A percentile compares a stretch with the other conserved stretches of the same genome.
Conservation (phyloP, 2,329 filamentous ascomycete species). For the Colletotrichum neosansevieriae region DNA sequence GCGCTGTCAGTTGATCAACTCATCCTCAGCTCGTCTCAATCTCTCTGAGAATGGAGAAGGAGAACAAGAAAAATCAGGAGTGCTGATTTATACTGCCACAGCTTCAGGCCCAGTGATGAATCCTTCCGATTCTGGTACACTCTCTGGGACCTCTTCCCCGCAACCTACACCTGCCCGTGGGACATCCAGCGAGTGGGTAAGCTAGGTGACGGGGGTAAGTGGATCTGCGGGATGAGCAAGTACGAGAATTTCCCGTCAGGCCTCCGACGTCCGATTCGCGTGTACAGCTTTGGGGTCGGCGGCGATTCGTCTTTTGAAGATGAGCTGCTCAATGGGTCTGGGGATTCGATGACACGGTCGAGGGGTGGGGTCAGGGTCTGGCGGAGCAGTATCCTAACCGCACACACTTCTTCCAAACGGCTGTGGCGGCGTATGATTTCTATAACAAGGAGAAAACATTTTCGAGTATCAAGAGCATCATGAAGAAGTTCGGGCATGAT, state of each 20-base stretch:
- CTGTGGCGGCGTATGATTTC: not conserved
- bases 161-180: slow-evolving; percentile 53
- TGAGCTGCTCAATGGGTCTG: slow-evolving; percentile 47
- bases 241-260: slow-evolving; percentile 46
- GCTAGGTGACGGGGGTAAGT: slow-evolving; percentile 55
- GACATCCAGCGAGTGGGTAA: slow-evolving; percentile 53
- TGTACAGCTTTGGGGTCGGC: slow-evolving; percentile 53
- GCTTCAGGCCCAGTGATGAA: slow-evolving; percentile 12
- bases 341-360: slow-evolving; percentile 53
- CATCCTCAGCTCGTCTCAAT: not conserved
- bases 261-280: slow-evolving; percentile 44
- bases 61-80: too few species aligned
- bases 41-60: not conserved
- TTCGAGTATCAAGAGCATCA: slow-evolving; percentile 48
- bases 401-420: not conserved
- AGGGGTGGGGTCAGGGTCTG: slow-evolving; percentile 44
- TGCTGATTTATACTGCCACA: not conserved
- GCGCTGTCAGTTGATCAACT: not conserved
- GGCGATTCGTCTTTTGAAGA: slow-evolving; percentile 53
- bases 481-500: slow-evolving; percentile 50
- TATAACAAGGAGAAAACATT: slow-evolving; percentile 6
- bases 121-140: slow-evolving; percentile 45
- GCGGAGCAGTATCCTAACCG: not conserved
- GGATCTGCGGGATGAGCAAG: slow-evolving; percentile 53
- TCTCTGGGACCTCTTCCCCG: slow-evolving; percentile 54